Conservation (phyloP, 176 grass and related monocot species). For the Phoenix roebelenii region DNA sequence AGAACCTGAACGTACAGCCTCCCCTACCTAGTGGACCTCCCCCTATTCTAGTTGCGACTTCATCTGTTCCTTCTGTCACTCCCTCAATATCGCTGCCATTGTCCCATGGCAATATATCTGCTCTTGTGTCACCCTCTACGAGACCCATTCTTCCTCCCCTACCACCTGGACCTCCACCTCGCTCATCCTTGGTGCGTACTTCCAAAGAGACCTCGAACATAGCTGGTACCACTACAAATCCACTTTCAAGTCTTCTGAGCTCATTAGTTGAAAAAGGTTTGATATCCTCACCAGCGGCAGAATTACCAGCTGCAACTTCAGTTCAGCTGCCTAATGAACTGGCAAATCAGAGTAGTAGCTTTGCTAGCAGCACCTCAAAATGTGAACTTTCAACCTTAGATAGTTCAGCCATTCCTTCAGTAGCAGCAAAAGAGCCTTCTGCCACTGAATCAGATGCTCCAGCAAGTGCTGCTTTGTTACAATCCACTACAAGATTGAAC, state of each 20-base stretch:
- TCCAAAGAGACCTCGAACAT: conserved; percentile 21
- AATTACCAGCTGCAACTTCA: conserved; percentile 22
- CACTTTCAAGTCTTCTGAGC: conserved; percentile 80
- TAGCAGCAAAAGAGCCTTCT: conserved; percentile 26
- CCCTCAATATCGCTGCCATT: conserved; percentile 1
- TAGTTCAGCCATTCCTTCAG: conserved; percentile 3
- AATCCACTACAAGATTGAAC: conserved; percentile 11
- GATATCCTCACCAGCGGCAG: conserved; percentile 58
- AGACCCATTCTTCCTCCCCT: conserved; percentile 40
- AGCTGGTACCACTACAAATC: conserved; percentile 20
- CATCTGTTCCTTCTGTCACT: conserved; percentile 13
- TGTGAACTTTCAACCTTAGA: conserved; percentile 16
- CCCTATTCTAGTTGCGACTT: conserved; percentile 13
- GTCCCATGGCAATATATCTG: neutral
- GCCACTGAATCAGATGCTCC: conserved; percentile 15
- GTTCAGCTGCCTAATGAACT: conserved; percentile 21
- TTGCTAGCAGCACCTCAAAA: conserved; percentile 1
- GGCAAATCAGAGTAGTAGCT: conserved; percentile 8
- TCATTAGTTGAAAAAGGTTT: conserved; percentile 90
- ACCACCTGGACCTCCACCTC: conserved; percentile 53
- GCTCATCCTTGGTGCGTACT: conserved; percentile 17
- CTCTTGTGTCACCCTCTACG: conserved; percentile 9
- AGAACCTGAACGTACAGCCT: conserved; percentile 22
- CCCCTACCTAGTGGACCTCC: conserved; percentile 37
- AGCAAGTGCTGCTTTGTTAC: conserved; percentile 9